A percentile compares a stretch with the other conserved stretches of the same genome.
These are phyloP conservation scores for Solanum gandarillasii DNA, from an alignment of 257 asterid species.

Conservation along the genomic window DNA sequence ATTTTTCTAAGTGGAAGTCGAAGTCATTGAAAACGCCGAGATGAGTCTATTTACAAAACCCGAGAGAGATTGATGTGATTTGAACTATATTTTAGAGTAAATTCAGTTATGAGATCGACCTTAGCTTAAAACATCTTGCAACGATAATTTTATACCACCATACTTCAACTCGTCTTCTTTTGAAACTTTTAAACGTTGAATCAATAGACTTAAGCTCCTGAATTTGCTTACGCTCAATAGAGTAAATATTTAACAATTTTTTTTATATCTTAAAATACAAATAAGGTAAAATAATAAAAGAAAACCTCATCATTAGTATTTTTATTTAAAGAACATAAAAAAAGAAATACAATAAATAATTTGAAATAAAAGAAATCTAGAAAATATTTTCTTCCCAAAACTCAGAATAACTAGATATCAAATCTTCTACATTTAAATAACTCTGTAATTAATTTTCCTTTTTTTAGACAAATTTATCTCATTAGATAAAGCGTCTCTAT, in stretches of 20 bases:
- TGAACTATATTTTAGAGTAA: background rate
- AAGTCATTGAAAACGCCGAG: background rate
- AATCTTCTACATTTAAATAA: background rate
- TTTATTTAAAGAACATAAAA: background rate
- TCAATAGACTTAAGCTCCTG: too few relatives aligned
- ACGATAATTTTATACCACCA: too few relatives aligned
- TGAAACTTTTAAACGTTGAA: too few relatives aligned
- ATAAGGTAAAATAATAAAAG: background rate
- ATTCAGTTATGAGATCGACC: background rate
- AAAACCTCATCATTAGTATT: background rate
- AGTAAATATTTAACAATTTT: too few relatives aligned
- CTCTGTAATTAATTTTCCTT: background rate
- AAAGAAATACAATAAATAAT: background rate
- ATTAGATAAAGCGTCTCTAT: too few relatives aligned
- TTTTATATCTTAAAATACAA: background rate
- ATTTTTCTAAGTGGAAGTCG: background rate
- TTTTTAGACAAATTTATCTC: too few relatives aligned
- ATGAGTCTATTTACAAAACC: background rate
- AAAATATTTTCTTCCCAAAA: background rate
- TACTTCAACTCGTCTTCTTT: too few relatives aligned
- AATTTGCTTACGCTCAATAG: too few relatives aligned
- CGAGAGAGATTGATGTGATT: background rate
- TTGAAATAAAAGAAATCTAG: background rate
- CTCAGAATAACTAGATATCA: background rate
- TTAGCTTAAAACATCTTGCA: background rate